Evolutionary conservation across 208 protist genomes (phyloP), one percentile per base, ranked within the genome.

Genomic region (Trypanosoma boissoni): DNA sequence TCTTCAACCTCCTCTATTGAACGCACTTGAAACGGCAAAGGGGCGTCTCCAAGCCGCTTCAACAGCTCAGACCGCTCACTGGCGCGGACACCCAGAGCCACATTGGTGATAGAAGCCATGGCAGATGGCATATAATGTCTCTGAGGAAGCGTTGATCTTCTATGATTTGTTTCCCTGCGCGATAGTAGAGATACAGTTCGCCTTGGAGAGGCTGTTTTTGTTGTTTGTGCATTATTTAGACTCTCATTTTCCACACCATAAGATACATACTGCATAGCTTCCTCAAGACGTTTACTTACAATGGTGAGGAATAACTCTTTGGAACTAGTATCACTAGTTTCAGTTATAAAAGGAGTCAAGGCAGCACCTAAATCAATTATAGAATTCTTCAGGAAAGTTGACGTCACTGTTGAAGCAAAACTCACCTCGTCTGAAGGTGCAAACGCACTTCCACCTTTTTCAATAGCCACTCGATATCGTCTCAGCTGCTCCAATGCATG

Each of bases 321-420:
- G 31, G 46, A 45, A 24, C 3, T 29, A 20, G 34, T 39, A 39
- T 39, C 34, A 6, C 12, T 50, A 12, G 23, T 14, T n/a, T 12
- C 6, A 14, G 29, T 20, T 32, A 67, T 37, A 26, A 69, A 21
- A 8, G 63, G 65, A 29, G 53, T 0, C 12, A 67, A 39, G 7
- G 54, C 34, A 20, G 41, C 29, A 0, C 64, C 24, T 52, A 78
- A 45, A 59, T 78, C 70, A 16, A 74, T 55, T 32, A 78, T 74
- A 8, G 49, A 60, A 18, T 72, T 43, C 12, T 70, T 56, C n/a
- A 78, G 48, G 32, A 68, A 78, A 36, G 57, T 69, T 51, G 66
- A 68, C 24, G 63, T 69, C 32, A 88, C 65, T 54, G 67, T 62
- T 3, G 80, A 72, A 31, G 80, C 72, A 57, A 80, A 76, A 2